These are phyloP conservation scores for Aegilops tauschii DNA, from an alignment of 176 grass and related monocot species.

Conservation along the genomic window DNA sequence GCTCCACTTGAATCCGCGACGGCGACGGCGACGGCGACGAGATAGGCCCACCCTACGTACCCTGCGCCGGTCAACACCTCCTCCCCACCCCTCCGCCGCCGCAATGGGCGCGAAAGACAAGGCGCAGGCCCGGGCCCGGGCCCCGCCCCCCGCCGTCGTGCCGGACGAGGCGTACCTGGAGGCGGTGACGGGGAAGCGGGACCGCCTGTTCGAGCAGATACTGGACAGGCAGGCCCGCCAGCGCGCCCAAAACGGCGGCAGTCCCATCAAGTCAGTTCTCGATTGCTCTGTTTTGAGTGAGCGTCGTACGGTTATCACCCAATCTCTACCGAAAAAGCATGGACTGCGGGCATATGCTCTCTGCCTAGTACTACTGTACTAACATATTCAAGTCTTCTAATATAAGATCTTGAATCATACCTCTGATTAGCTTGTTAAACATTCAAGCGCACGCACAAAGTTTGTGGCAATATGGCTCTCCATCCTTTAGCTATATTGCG, in stretches of 20 bases:
- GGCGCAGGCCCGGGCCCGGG: no score
- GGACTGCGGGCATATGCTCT: no score
- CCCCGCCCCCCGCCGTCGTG: neutral
- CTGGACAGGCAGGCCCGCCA: slow-evolving; percentile 47
- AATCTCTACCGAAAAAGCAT: no score
- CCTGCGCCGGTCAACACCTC: neutral
- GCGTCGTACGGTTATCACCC: no score
- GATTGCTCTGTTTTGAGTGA: neutral
- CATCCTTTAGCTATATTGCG: no score
- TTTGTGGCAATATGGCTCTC: no score
- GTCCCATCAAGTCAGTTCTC: slow-evolving; percentile 65
- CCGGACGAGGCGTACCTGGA: slow-evolving; percentile 67
- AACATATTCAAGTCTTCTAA: no score
- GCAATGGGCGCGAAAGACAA: slow-evolving; percentile 23
- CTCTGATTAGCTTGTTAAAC: neutral
- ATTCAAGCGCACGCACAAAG: neutral
- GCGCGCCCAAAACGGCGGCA: slow-evolving; percentile 48
- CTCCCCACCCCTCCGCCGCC: neutral
- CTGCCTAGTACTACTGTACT: no score
- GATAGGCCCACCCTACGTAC: no score
- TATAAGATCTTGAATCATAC: no score
- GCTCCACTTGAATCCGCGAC: no score
- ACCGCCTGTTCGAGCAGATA: slow-evolving; percentile 64
- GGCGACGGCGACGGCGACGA: no score
- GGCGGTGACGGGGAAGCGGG: slow-evolving; percentile 52